Base-by-base conservation (phyloP, 768 basidiomycete genomes). In the Phaeotremella fagi region DNA sequence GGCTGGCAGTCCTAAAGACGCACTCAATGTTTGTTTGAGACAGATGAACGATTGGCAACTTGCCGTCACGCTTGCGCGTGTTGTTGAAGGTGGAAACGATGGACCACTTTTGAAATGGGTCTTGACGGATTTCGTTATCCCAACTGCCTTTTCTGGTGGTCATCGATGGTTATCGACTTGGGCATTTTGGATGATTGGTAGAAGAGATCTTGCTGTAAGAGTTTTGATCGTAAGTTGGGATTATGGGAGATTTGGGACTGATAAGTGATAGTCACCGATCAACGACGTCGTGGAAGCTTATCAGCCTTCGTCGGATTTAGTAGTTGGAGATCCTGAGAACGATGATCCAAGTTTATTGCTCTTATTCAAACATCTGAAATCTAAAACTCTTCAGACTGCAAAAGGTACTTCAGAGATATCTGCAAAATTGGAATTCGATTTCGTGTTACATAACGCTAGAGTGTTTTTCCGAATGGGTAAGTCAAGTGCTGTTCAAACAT, bases 381-480 rank as follows among this genome's bases (percentile, higher is more conserved):
- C 85, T 27, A 92, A 87, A 77, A 91, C 91, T 0, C 76, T 98
- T 24, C 94, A 98, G 77, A 85, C 94, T 3, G 87, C 87, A 1
- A 85, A 91, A 70, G 94, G 94, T 14, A 90, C 88, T 0, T 90
- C 85, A 63, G 88, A 92, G 64, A 63, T 97, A 25, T 85, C 88
- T 0, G 87, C 86, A 16, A 80, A 81, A 41, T 82, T 84, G 12
- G 94, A 99, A 70, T 97, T 92, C 75, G 91, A 88, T 69, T 98
- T 98, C 71, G 89, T 99, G 9, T 78, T 92, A 25, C 92, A 98
- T 75, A 90, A 90, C 63, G 88, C 91, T 0, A 82, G 90, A 25
- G 87, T 94, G 6, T 91, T 97, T 63, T 90, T 87, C 65, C 79
- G 89, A 54, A 94, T 97, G 90, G 95, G 94, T 89, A 60, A 35